Base-by-base conservation (phyloP, 2,329 filamentous ascomycete species). In the Aspergillus ochraceus region DNA sequence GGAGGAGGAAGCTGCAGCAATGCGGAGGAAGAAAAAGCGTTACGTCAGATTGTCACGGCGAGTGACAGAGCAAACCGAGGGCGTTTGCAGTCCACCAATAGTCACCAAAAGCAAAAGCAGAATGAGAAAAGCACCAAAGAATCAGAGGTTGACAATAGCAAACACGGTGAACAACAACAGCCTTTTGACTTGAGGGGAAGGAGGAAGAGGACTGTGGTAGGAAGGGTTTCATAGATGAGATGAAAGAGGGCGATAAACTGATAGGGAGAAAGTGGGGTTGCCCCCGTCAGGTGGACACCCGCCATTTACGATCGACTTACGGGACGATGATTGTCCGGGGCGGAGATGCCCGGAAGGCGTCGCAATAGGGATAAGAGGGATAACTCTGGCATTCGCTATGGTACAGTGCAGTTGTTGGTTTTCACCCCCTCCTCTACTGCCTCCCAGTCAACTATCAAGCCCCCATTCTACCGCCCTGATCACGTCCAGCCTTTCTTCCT, bases 241-340 rank as follows among this genome's bases (percentile, higher is more conserved):
- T 14, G 52, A 55, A 62, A 65, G 64, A 64, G 58, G 64, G 53
- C 50, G 56, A 59, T 60, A 59, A 36, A 49, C 62, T 62, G 62
- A 60, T 64, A 64, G 61, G 61, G 53, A 26, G 60, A 57, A 49
- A 61, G 65, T 63, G 65, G 65, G 65, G 65, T 42, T 53, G 30
- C 57, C 56, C 56, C 62, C 60, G 61, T 64, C 62, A 63, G 58
- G 62, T 66, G 62, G 59, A 61, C 53, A 58, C 42, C 20, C 17
- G 42, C 42, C 12, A 47, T 47, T 47, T 47, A 42, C 45, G 45
- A 19, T 3, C 12, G 19, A 9, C 22, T 24, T 47, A 20, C 45
- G 45, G 45, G 11, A 24, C 45, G 22, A 12, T 47, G 22, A 22
- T 46, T 46, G 20, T 46, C 20, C 10, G n/a, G 42, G 3, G 42